Evolutionary conservation across 2,329 filamentous ascomycete genomes (phyloP), one percentile per base, ranked within the genome.

Genomic region (Penicillium sp.): DNA sequence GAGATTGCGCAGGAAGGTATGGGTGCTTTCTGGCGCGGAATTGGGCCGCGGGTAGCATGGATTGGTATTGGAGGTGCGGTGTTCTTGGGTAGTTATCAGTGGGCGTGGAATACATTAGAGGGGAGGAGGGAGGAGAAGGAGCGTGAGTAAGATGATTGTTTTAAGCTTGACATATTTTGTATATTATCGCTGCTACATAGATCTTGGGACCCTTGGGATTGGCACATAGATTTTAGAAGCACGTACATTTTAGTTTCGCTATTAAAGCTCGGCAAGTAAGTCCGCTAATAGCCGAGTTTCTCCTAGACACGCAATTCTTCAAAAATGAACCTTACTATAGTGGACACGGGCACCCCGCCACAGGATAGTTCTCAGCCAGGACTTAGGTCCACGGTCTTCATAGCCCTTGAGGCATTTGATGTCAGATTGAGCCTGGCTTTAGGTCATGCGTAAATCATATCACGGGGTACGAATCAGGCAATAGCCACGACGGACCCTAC

Each of bases 1-100:
- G 77, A 80, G 20, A 89, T 97, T 55, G 77, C 86, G 68, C 70
- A 75, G 45, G 78, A 81, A 63, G 80, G 80, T 0, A 58, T 70
- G 15, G 68, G 72, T 37, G 78, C 73, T 25, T 75, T 82, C 51
- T 79, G 77, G 67, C 73, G 76, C 37, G 79, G 79, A 1, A 75
- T 88, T 63, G 92, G 89, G 15, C 94, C 94, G 1, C 81, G 94
- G 51, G 87, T 96, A 9, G 88, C 90, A 59, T 97, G 94, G 92
- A 99, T 99, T 70, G 94, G 90, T 63, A 88, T 90, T 54, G 94
- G 94, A 3, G 94, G 94, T 1, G 91, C 93, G 11, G 91, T 99
- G 31, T 99, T 99, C 77, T 74, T 97, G 68, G 94, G 93, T 1
- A 93, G 89, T 67, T 97, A 97, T 73, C 91, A 96, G 73, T 94